Percentiles rank a stretch among this genome's conserved stretches.
phyloP scores from a whole-genome alignment of 805 yeast species.

The Ogataea nitratoaversa region DNA sequence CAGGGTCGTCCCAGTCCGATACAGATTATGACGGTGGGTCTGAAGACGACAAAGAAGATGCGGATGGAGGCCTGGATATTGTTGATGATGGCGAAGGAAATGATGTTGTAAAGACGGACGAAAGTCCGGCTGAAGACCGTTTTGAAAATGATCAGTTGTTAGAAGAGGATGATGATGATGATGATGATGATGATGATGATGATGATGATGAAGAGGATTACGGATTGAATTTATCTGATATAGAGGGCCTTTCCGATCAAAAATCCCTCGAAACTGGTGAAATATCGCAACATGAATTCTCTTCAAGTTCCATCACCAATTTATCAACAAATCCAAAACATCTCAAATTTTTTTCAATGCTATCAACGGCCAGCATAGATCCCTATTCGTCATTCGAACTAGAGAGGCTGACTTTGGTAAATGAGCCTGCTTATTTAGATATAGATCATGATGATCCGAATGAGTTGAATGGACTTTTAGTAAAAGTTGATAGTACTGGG shows the following conservation, averaged over 20 bases:
- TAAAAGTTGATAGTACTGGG: not conserved
- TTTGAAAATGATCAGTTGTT: too few relatives aligned
- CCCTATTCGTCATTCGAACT: conserved; percentile 24
- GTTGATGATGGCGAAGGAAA: too few relatives aligned
- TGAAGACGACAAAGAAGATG: conserved; percentile 1
- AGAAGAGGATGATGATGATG: too few relatives aligned
- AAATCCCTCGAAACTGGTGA: too few relatives aligned
- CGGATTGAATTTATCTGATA: not conserved
- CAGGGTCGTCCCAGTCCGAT: conserved; percentile 2
- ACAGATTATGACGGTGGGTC: conserved; percentile 6
- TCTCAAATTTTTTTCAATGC: conserved; percentile 12
- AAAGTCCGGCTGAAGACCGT: too few relatives aligned
- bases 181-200: not conserved
- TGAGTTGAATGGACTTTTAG: not conserved
- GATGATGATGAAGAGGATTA: not conserved
- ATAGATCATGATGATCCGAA: conserved; percentile 14
- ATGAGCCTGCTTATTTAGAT: conserved; percentile 20
- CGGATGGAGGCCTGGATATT: conserved; percentile 2
- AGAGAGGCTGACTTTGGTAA: conserved; percentile 16
- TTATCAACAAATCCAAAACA: not conserved
- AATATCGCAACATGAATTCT: too few relatives aligned
- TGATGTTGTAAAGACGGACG: too few relatives aligned
- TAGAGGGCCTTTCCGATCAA: not conserved
- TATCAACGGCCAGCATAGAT: conserved; percentile 9
- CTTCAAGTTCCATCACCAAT: too few relatives aligned